Evolutionary conservation across 257 asterid genomes (phyloP).

Genomic region (Catharanthus roseus): DNA sequence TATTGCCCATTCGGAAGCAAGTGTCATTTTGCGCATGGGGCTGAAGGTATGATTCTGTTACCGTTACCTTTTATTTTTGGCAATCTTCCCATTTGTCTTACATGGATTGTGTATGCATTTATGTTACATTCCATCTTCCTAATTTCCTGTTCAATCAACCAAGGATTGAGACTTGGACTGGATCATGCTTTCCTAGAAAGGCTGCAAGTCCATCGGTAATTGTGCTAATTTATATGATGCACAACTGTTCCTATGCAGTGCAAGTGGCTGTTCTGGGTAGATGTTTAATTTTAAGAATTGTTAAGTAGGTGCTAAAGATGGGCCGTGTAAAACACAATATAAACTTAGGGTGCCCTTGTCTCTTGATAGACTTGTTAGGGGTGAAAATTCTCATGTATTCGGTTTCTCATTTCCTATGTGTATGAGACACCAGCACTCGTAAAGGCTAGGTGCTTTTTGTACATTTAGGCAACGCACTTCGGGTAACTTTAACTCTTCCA

Average conservation of each 20-base stretch:
- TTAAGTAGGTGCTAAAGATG: neutral
- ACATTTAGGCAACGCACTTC: neutral
- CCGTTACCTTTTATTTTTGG: neutral
- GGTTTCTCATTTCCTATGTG: neutral
- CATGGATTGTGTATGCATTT: neutral
- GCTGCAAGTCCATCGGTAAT: neutral
- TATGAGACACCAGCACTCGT: neutral
- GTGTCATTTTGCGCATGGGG: conserved; percentile 87
- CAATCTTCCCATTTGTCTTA: neutral
- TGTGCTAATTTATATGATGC: neutral
- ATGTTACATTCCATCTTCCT: neutral
- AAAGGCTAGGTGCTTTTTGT: neutral
- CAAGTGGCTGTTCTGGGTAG: neutral
- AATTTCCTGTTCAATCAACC: neutral
- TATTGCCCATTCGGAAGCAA: conserved; percentile 78
- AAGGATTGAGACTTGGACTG: neutral
- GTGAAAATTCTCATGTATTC: neutral
- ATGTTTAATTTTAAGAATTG: neutral
- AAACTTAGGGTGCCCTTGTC: neutral
- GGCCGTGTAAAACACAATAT: neutral
- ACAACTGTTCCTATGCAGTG: neutral
- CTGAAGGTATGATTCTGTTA: conserved; percentile 39
- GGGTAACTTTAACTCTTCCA: neutral
- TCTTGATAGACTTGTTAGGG: neutral
- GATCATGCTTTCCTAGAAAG: neutral